These are phyloP conservation scores for Daldinia vernicosa DNA, from an alignment of 495 filamentous ascomycete genomes.

Conservation along the genomic window DNA sequence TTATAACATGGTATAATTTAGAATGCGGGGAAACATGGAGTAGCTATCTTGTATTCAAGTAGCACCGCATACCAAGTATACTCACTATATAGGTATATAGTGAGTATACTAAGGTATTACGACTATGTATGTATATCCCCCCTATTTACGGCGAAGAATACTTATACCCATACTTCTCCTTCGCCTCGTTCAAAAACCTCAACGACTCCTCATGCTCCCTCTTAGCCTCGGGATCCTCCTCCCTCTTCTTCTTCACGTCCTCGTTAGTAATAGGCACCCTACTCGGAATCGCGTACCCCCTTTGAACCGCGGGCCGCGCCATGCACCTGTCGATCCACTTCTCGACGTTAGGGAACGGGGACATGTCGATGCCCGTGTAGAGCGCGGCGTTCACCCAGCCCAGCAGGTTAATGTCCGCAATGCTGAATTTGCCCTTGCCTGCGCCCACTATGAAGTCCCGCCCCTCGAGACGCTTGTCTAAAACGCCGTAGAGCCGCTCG, in stretches of 20 bases:
- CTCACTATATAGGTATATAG: too few species aligned
- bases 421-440: constrained; percentile 69
- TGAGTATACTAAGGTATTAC: too few species aligned
- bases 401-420: constrained; percentile 79
- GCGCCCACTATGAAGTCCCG: constrained; percentile 72
- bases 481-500: constrained; percentile 77
- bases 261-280: constrained; percentile 22
- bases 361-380: constrained; percentile 69
- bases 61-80: too few species aligned
- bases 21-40: not conserved
- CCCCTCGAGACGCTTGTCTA: constrained; percentile 70
- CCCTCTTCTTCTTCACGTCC: constrained; percentile 6
- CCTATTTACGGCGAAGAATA: constrained; percentile 48
- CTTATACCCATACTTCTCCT: constrained; percentile 53
- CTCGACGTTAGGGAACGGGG: constrained; percentile 72
- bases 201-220: constrained; percentile 29
- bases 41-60: not conserved
- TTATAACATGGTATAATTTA: not conserved
- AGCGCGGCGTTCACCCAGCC: constrained; percentile 66
- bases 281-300: constrained; percentile 72
- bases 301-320: constrained; percentile 70
- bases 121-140: not conserved
- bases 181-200: constrained; percentile 41
- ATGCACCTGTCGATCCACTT: constrained; percentile 71
- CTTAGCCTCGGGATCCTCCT: constrained; percentile 43